phyloP scores from a whole-genome alignment of 495 filamentous ascomycete genomes.

The Parathielavia hyrcaniae region DNA sequence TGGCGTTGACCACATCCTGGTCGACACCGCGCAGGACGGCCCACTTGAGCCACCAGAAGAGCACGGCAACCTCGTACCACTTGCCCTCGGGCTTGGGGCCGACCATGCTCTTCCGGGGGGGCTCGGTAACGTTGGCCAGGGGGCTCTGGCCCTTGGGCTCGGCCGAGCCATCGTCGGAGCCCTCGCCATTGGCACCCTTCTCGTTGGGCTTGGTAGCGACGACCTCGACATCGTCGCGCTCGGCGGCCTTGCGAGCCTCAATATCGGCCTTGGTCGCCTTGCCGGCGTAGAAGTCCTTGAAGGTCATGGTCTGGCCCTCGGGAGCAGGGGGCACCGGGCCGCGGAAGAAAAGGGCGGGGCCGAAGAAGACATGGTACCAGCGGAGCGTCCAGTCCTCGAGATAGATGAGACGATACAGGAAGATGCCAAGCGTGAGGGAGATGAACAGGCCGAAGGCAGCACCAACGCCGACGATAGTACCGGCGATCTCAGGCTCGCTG shows the following conservation, averaged over 20 bases:
- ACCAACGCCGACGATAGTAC: constrained; percentile 54
- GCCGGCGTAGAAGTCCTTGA: constrained; percentile 52
- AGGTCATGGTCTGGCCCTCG: constrained; percentile 28
- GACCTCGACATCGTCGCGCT: constrained; percentile 20
- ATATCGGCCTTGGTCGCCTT: constrained; percentile 44
- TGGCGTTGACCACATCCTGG: constrained; percentile 49
- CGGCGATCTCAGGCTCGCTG: constrained; percentile 42
- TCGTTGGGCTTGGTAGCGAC: neutral
- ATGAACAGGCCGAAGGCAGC: constrained; percentile 48
- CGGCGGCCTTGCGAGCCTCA: constrained; percentile 30
- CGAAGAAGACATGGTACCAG: constrained; percentile 52
- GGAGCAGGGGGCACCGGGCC: constrained; percentile 46
- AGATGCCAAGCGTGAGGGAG: constrained; percentile 57
- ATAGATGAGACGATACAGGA: constrained; percentile 53
- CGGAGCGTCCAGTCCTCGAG: constrained; percentile 50
- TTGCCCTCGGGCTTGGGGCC: constrained; percentile 33
- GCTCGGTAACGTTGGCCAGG: neutral
- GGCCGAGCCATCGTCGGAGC: constrained; percentile 1
- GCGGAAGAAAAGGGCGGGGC: constrained; percentile 50
- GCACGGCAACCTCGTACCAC: constrained; percentile 37
- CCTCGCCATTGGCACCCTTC: constrained; percentile 13
- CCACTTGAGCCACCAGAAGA: constrained; percentile 44
- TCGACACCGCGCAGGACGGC: constrained; percentile 54
- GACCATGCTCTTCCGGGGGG: constrained; percentile 25
- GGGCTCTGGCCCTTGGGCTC: constrained; percentile 3